Conservation (phyloP, 2,329 filamentous ascomycete genomes). For the Claviceps maximensis region DNA sequence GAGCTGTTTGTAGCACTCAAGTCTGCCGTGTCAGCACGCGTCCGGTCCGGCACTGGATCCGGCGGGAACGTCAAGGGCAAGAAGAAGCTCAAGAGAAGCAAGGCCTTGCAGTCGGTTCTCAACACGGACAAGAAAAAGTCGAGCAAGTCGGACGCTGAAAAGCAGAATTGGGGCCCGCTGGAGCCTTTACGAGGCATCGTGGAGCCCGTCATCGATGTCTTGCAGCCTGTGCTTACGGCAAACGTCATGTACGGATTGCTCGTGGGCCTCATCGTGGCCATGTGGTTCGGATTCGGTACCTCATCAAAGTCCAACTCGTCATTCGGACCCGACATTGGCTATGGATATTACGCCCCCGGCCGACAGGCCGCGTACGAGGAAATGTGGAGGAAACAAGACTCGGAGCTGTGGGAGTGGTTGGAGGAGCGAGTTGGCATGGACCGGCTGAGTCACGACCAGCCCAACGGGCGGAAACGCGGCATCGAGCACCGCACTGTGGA, state of each 20-base stretch:
- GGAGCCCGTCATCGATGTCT: conserved; percentile 54
- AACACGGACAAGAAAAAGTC: conserved; percentile 27
- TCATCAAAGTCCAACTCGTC: conserved; percentile 24
- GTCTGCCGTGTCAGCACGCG: conserved; percentile 54
- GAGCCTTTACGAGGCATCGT: conserved; percentile 62
- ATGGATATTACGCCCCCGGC: conserved; percentile 36
- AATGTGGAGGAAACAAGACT: conserved; percentile 81
- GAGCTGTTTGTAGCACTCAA: conserved; percentile 66
- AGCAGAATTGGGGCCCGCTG: conserved; percentile 61
- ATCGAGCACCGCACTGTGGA: conserved; percentile 44
- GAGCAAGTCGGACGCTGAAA: conserved; percentile 27
- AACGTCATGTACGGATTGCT: conserved; percentile 68
- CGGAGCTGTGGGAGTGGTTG: conserved; percentile 83
- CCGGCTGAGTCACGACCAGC: conserved; percentile 27
- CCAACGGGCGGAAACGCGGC: conserved; percentile 29
- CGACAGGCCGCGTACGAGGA: conserved; percentile 79
- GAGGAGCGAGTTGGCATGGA: conserved; percentile 75
- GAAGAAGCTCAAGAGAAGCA: conserved; percentile 46
- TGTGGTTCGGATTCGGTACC: conserved; percentile 56
- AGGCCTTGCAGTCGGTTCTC: conserved; percentile 30
- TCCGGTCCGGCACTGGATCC: conserved; percentile 33
- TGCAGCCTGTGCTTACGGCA: conserved; percentile 58
- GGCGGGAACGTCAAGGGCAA: conserved; percentile 41
- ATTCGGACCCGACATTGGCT: conserved; percentile 20
- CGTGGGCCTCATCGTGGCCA: conserved; percentile 57